These are phyloP conservation scores for Ilyonectria robusta DNA, from an alignment of 2,329 filamentous ascomycete species.

Conservation along the genomic window DNA sequence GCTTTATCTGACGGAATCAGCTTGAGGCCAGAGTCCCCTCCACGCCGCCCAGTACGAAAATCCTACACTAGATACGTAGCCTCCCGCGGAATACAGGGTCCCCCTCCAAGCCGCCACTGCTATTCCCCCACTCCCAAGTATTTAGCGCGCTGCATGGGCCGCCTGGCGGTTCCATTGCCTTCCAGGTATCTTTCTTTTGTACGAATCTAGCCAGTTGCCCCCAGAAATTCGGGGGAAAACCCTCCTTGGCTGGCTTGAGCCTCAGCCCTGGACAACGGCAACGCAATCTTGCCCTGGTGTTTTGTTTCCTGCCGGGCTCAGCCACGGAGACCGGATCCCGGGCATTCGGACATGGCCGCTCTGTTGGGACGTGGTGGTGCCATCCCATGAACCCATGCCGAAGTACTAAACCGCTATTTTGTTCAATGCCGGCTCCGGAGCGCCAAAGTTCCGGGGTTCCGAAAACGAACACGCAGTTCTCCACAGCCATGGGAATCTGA, in stretches of 20 bases:
- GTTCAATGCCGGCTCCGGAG: slow-evolving; percentile 1
- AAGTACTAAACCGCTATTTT: not conserved
- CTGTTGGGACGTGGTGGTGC: slow-evolving; percentile 11
- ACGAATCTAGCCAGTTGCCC: not conserved
- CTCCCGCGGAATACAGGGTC: slow-evolving; percentile 15
- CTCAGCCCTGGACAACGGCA: not conserved
- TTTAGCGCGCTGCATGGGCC: slow-evolving; percentile 11
- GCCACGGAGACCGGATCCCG: slow-evolving; percentile 1
- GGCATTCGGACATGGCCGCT: slow-evolving; percentile 26
- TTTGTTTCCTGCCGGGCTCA: not conserved
- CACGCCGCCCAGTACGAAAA: not conserved
- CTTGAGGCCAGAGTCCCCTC: slow-evolving; percentile 17
- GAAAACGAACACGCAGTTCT: slow-evolving; percentile 46
- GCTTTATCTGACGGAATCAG: slow-evolving; percentile 29
- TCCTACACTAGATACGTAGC: slow-evolving; percentile 3
- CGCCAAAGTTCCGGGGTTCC: slow-evolving; percentile 32
- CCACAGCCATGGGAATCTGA: slow-evolving; percentile 13
- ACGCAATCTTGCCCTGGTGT: not conserved
- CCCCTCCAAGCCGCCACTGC: slow-evolving; percentile 15
- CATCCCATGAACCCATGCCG: slow-evolving; percentile 6
- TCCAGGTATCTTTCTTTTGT: not conserved
- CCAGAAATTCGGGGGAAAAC: not conserved
- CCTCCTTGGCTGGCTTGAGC: not conserved
- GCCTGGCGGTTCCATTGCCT: slow-evolving; percentile 6
- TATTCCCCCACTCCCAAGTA: slow-evolving; percentile 16